A percentile compares a stretch with the other conserved stretches of the same genome.
Conservation (phyloP, 2,329 filamentous ascomycete species). For the Microdochium trichocladiopsis region DNA sequence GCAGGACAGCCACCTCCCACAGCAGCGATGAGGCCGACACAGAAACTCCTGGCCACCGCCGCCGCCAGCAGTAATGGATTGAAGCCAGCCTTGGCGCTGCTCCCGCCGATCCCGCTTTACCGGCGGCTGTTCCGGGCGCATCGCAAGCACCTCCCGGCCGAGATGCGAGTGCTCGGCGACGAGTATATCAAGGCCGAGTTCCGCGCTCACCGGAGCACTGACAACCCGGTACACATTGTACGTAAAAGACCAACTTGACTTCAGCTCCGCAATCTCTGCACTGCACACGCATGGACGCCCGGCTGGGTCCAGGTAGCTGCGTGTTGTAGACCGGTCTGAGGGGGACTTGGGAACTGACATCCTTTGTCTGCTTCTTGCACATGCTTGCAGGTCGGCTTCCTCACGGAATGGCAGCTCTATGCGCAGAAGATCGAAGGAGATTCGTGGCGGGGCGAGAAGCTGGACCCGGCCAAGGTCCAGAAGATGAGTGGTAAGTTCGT, state of each 20-base stretch:
- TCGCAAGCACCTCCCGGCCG: constrained; percentile 64
- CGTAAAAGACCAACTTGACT: too few species aligned
- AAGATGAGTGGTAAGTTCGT: constrained; percentile 80
- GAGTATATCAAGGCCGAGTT: constrained; percentile 94
- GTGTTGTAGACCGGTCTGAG: too few species aligned
- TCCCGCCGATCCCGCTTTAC: constrained; percentile 86
- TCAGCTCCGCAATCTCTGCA: too few species aligned
- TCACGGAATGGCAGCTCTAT: constrained; percentile 95
- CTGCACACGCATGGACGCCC: too few species aligned
- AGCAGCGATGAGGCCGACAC: background rate
- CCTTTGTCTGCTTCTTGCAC: background rate
- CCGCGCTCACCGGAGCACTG: constrained; percentile 70
- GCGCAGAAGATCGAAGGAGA: constrained; percentile 89
- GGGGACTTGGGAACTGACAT: too few species aligned
- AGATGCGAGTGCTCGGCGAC: constrained; percentile 80
- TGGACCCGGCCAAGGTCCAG: constrained; percentile 76
- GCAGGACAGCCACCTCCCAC: background rate
- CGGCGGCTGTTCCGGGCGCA: constrained; percentile 81
- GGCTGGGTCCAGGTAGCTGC: too few species aligned
- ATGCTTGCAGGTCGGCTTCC: constrained; percentile 72
- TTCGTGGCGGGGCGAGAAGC: constrained; percentile 73
- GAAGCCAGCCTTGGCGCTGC: constrained; percentile 52
- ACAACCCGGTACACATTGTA: constrained; percentile 90
- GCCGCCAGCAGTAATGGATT: constrained; percentile 15
- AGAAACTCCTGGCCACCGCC: constrained; percentile 16